These are phyloP conservation scores for Huntiella omanensis DNA, from an alignment of 2,329 filamentous ascomycete species.

Conservation along the genomic window DNA sequence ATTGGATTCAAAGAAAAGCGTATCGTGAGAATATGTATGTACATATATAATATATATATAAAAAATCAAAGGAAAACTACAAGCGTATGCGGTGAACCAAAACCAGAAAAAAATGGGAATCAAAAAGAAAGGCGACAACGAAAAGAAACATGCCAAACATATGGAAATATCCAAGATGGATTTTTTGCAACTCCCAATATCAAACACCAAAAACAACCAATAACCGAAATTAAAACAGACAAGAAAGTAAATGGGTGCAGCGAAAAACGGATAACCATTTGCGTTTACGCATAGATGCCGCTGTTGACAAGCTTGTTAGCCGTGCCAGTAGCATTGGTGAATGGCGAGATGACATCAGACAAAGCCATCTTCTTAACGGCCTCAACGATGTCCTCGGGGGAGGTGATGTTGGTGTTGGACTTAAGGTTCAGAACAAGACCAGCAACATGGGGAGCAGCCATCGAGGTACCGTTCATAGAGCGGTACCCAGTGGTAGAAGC, in stretches of 20 bases:
- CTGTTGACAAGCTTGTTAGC: conserved; percentile 4
- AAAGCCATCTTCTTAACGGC: conserved; percentile 2
- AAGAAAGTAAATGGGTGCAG: neutral
- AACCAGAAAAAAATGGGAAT: no score
- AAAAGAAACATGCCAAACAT: neutral
- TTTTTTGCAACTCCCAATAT: neutral
- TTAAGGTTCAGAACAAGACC: conserved; percentile 9
- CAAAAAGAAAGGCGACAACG: neutral
- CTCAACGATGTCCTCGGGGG: conserved; percentile 1
- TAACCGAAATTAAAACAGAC: neutral
- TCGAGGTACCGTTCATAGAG: conserved; percentile 30
- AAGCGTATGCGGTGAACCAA: no score
- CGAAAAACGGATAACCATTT: neutral
- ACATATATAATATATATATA: no score
- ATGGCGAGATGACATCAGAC: conserved; percentile 4
- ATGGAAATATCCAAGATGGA: no score
- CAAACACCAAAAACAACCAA: neutral
- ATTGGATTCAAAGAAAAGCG: no score
- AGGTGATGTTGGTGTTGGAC: conserved; percentile 1
- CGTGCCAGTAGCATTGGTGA: neutral
- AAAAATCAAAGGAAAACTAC: no score
- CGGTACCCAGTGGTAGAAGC: conserved; percentile 19
- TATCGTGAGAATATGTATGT: no score
- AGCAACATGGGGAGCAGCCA: conserved; percentile 19
- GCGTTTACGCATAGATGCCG: conserved; percentile 2